These are phyloP conservation scores for Suillus clintonianus DNA, from an alignment of 768 basidiomycete species.

Conservation along the genomic window DNA sequence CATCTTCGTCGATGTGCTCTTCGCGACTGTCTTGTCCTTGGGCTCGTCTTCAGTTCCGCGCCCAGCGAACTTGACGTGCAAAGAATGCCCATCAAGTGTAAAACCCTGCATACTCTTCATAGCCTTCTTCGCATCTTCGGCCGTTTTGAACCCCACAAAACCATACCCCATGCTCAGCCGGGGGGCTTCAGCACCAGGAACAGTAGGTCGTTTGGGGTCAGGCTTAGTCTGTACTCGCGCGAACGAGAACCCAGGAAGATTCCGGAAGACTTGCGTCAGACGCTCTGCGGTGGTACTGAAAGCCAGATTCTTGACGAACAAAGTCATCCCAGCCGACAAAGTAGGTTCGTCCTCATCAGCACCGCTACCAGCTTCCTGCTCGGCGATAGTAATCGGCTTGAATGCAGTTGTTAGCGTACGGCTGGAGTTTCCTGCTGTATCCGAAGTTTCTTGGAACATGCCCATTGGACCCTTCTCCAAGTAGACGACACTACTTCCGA, in stretches of 20 bases:
- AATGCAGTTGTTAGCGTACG: conserved; percentile 18
- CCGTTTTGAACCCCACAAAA: conserved; percentile 86
- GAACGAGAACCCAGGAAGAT: conserved; percentile 80
- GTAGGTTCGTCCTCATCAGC: conserved; percentile 44
- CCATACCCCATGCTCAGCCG: conserved; percentile 95
- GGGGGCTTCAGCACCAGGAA: conserved; percentile 35
- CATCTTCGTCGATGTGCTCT: conserved; percentile 85
- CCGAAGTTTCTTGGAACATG: conserved; percentile 60
- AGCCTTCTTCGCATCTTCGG: conserved; percentile 72
- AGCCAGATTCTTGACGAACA: conserved; percentile 95
- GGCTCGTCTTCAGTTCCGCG: conserved; percentile 64
- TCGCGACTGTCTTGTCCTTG: conserved; percentile 40
- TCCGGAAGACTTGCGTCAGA: conserved; percentile 66
- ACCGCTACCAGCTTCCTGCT: conserved; percentile 36
- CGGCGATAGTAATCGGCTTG: conserved; percentile 45
- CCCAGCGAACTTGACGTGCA: conserved; percentile 86
- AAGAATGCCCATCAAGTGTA: conserved; percentile 82
- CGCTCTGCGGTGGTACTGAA: conserved; percentile 85
- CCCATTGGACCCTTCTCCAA: conserved; percentile 89
- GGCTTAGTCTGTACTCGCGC: conserved; percentile 91
- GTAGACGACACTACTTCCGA: conserved; percentile 90
- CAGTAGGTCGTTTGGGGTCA: conserved; percentile 68
- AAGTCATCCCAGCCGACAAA: conserved; percentile 71
- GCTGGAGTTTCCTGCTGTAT: conserved; percentile 28
- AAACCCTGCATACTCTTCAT: conserved; percentile 78